phyloP scores from a whole-genome alignment of 2,329 filamentous ascomycete genomes.

The Aspergillus versicolor region DNA sequence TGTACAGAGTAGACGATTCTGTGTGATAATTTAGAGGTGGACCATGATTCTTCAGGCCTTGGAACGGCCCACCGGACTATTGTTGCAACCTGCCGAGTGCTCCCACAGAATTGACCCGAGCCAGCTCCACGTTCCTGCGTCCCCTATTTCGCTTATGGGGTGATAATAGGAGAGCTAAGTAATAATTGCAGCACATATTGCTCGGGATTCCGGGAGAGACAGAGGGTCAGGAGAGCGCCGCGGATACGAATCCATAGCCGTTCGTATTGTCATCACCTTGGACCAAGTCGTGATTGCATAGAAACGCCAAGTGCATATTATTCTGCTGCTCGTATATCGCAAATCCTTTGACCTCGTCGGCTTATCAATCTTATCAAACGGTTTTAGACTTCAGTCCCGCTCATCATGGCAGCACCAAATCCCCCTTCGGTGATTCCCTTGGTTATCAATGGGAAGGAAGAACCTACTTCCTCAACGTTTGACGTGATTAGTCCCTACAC shows the following conservation, averaged over 20 bases:
- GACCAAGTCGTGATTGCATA: not conserved
- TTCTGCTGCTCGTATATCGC: not conserved
- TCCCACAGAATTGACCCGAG: not conserved
- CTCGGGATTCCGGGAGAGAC: too few species aligned
- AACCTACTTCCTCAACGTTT: constrained; percentile 30
- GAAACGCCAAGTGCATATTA: not conserved
- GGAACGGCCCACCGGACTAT: too few species aligned
- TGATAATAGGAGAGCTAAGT: too few species aligned
- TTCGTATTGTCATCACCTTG: not conserved
- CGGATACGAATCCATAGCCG: too few species aligned
- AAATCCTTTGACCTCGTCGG: not conserved
- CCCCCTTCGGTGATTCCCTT: constrained; percentile 30
- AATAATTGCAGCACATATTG: too few species aligned
- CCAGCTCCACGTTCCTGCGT: not conserved
- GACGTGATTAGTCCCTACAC: constrained; percentile 56
- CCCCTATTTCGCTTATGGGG: not conserved
- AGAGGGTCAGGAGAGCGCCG: too few species aligned
- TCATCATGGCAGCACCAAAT: constrained; percentile 6
- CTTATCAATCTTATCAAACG: too few species aligned
- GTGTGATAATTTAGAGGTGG: too few species aligned
- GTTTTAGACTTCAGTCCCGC: too few species aligned
- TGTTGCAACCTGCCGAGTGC: too few species aligned
- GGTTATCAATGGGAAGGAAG: constrained; percentile 40
- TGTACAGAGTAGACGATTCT: too few species aligned
- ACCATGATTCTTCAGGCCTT: too few species aligned